Conservation (phyloP, 2,329 filamentous ascomycete genomes). For the Curvularia spicifera region DNA sequence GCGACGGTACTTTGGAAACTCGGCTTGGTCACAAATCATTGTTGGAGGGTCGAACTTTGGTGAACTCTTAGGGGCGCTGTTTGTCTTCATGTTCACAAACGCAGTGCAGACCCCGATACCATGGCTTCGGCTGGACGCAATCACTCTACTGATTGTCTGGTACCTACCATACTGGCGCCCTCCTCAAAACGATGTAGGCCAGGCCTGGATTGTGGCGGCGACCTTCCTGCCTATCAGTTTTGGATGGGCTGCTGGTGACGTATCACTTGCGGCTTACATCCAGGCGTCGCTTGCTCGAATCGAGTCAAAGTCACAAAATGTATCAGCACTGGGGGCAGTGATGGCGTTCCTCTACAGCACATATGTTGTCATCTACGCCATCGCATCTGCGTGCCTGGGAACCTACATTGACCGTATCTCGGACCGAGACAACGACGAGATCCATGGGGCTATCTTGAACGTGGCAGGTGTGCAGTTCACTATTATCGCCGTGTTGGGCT, state of each 20-base stretch:
- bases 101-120: slow-evolving; percentile 58
- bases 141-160: slow-evolving; percentile 58
- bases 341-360: slow-evolving; percentile 61
- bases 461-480: slow-evolving; percentile 59
- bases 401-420: slow-evolving; percentile 56
- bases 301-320: slow-evolving; percentile 54
- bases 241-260: slow-evolving; percentile 61
- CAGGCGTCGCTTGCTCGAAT: slow-evolving; percentile 57
- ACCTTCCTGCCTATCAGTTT: slow-evolving; percentile 56
- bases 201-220: slow-evolving; percentile 57
- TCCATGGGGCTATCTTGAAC: slow-evolving; percentile 52
- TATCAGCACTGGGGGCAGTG: slow-evolving; percentile 58
- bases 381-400: slow-evolving; percentile 55
- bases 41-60: slow-evolving; percentile 60
- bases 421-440: slow-evolving; percentile 45
- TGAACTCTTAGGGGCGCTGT: slow-evolving; percentile 57
- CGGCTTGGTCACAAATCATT: slow-evolving; percentile 59
- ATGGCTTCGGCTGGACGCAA: slow-evolving; percentile 58
- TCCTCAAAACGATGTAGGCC: slow-evolving; percentile 47
- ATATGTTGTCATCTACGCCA: slow-evolving; percentile 58
- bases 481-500: slow-evolving; percentile 51
- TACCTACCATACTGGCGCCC: slow-evolving; percentile 58
- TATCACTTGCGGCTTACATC: slow-evolving; percentile 59
- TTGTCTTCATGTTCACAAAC: slow-evolving; percentile 59
- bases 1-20: slow-evolving; percentile 56